Base-by-base conservation (phyloP, 2,329 filamentous ascomycete genomes). In the Scortechinia acanthostroma region DNA sequence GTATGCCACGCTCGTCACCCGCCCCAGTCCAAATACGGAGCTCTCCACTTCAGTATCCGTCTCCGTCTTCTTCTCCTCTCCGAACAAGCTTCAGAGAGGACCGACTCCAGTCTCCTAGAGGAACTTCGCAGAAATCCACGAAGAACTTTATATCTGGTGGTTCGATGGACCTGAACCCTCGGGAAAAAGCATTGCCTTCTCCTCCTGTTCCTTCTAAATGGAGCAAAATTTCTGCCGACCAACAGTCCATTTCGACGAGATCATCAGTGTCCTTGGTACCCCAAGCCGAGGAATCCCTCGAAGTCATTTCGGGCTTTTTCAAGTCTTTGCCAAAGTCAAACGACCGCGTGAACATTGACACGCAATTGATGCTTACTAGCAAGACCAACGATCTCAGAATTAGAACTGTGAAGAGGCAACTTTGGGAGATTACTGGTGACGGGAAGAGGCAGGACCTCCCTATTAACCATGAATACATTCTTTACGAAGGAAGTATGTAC, bases 391-490 rank as follows among this genome's bases (percentile, higher is more conserved):
- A 40, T 19, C 20, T 17, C 10, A 40, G 20, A 19, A 40, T 40
- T 19, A 13, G 35, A 40, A 40, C 35, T 6, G 6, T 40, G 35
- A 40, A 40, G 17, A 10, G 20, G 10, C 35, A 40, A 17, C 6
- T 40, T 6, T 40, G 35, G 35, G 35, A 40, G 35, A 40, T 40
- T 17, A 40, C 35, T 6, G 35, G 35, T 17, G 35, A 40, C 6
- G 35, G 35, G 6, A 40, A 40, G 35, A 40, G 35, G 20, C 35
- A 40, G 20, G 35, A 40, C 35, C 17, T 40, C 6, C 35, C 35
- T 6, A 19, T 19, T 19, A 40, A 40, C 35, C 35, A 40, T 13
- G 35, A 40, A 19, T 40, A 40, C 17, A 19, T 40, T 40, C 35
- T 40, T 6, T 40, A 40, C 35, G 35, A 40, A 19, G 35, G 35